These are phyloP conservation scores for Brassica balearica DNA, from an alignment of 441 rosid species.

Conservation along the genomic window DNA sequence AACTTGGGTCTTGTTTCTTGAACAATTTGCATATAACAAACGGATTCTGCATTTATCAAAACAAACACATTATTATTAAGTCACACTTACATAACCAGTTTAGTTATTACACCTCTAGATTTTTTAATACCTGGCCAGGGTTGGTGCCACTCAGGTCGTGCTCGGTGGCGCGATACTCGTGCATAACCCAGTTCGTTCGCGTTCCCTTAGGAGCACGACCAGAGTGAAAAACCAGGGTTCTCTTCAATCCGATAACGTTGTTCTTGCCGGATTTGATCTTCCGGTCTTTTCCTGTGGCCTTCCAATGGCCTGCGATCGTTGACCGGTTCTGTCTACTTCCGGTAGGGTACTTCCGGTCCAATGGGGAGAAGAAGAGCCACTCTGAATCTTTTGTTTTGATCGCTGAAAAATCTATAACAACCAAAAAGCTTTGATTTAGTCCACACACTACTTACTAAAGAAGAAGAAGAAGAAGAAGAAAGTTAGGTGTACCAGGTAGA, in stretches of 20 bases:
- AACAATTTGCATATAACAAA: conserved; percentile 84
- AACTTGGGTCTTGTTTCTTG: conserved; percentile 66
- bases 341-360: conserved; percentile 91
- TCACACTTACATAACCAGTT: not conserved
- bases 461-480: not conserved
- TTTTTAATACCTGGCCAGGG: conserved; percentile 43
- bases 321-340: conserved; percentile 97
- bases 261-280: conserved; percentile 65
- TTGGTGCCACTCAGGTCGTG: conserved; percentile 30
- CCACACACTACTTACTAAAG: not conserved
- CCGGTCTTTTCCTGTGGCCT: conserved; percentile 92
- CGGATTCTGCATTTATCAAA: conserved; percentile 55
- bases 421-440: not conserved
- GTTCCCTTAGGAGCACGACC: conserved; percentile 95
- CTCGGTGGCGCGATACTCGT: conserved; percentile 67
- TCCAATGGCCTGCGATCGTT: conserved; percentile 92
- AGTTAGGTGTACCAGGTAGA: conserved; percentile 59
- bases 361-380: conserved; percentile 97
- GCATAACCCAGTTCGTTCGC: conserved; percentile 89
- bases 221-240: conserved; percentile 92
- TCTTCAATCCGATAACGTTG: conserved; percentile 83
- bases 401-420: conserved; percentile 54
- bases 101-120: not conserved
- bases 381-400: conserved; percentile 70
- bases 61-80: not conserved